Conservation (phyloP, 2,329 filamentous ascomycete species). For the Diaporthe australafricana region DNA sequence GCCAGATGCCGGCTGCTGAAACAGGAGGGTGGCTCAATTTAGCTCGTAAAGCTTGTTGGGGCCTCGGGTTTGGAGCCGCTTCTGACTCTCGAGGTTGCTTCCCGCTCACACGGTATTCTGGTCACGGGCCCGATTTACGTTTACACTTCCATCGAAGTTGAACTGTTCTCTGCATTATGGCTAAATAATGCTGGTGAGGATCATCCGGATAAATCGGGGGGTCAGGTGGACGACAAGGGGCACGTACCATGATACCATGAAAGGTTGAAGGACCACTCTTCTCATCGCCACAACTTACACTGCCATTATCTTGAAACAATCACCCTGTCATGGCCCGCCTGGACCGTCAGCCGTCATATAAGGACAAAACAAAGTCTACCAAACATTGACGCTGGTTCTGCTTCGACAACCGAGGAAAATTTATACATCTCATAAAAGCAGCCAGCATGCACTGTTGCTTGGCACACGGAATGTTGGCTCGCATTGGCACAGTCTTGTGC, state of each 20-base stretch:
- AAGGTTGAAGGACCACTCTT: background rate
- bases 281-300: background rate
- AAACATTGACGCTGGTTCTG: background rate
- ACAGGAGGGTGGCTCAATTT: constrained; percentile 19
- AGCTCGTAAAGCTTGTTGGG: constrained; percentile 9
- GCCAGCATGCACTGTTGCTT: too few relatives aligned
- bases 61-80: constrained; percentile 18
- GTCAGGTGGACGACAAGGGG: background rate
- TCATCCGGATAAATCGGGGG: background rate
- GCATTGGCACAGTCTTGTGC: too few relatives aligned
- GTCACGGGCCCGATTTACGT: background rate
- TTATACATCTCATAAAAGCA: background rate
- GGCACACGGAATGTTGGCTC: too few relatives aligned
- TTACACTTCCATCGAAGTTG: background rate
- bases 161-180: background rate
- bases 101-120: background rate
- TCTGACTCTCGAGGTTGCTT: background rate
- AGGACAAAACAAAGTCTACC: background rate
- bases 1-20: constrained; percentile 16
- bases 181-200: background rate
- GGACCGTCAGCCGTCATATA: background rate
- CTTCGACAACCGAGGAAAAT: background rate
- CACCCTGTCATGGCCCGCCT: background rate
- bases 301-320: background rate
- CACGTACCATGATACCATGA: background rate